Conservation (phyloP, 331 rosid genomes). For the Pyracantha coccinea region DNA sequence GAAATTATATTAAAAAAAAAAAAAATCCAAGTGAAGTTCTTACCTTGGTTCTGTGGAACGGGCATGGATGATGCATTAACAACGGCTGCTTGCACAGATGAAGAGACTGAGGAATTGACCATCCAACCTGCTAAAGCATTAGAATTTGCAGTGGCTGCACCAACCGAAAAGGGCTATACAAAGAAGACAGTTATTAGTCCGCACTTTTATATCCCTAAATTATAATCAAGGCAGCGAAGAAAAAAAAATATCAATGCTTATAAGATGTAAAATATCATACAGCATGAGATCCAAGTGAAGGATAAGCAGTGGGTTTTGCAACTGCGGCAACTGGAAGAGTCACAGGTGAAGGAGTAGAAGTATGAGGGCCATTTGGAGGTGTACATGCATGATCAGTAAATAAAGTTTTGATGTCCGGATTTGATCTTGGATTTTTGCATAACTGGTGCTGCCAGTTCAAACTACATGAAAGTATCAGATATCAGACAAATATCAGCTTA, state of each 20-base stretch:
- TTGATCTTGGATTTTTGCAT: conserved; percentile 68
- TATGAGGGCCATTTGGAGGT: conserved; percentile 63
- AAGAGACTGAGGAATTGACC: conserved; percentile 87
- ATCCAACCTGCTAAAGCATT: conserved; percentile 94
- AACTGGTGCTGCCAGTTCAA: conserved; percentile 96
- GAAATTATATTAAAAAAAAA: neutral
- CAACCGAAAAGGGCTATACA: conserved; percentile 64
- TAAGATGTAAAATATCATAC: conserved; percentile 47
- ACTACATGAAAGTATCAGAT: conserved; percentile 26
- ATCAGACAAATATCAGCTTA: neutral
- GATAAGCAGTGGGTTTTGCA: conserved; percentile 69
- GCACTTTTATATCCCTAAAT: neutral
- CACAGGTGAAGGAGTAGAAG: conserved; percentile 58
- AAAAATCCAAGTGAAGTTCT: neutral
- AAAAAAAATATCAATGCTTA: neutral
- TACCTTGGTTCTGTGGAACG: conserved; percentile 87
- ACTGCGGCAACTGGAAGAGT: conserved; percentile 67
- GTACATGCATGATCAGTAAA: conserved; percentile 72
- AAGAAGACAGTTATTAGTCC: conserved; percentile 21
- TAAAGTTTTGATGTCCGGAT: conserved; percentile 78
- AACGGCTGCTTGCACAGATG: conserved; percentile 94
- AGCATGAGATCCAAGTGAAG: conserved; percentile 65
- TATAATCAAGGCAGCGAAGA: neutral
- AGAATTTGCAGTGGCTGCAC: conserved; percentile 61
- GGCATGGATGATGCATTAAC: conserved; percentile 86